Conservation (phyloP, 768 basidiomycete genomes). For the Infundibulicybe gibba region DNA sequence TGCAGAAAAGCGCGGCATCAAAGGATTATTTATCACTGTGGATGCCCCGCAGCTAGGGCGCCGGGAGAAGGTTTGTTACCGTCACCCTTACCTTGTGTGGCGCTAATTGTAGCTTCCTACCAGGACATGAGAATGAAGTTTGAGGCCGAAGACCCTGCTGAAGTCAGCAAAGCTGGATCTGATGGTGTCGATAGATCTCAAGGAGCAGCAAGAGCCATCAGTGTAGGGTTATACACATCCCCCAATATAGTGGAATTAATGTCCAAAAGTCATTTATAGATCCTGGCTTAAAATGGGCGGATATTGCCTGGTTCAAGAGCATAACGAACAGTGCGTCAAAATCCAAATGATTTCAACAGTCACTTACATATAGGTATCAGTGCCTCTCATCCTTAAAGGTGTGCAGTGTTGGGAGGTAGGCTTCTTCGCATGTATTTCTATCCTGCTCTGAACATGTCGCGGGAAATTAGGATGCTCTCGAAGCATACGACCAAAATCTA, state of each 20-base stretch:
- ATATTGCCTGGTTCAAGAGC: constrained; percentile 77
- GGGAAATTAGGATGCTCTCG: constrained; percentile 61
- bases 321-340: constrained; percentile 59
- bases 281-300: constrained; percentile 82
- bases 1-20: constrained; percentile 87
- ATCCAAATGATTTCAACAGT: constrained; percentile 26
- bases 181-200: constrained; percentile 74
- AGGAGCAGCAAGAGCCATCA: constrained; percentile 93
- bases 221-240: constrained; percentile 39
- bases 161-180: constrained; percentile 48
- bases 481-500: constrained; percentile 74
- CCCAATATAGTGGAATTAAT: neutral
- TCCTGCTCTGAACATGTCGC: no score
- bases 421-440: neutral
- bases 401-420: constrained; percentile 80
- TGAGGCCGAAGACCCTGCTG: constrained; percentile 69
- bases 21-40: constrained; percentile 94
- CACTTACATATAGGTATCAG: constrained; percentile 28
- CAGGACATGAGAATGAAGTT: constrained; percentile 97
- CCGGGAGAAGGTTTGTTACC: constrained; percentile 63
- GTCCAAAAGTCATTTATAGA: constrained; percentile 83
- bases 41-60: constrained; percentile 96
- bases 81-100: neutral
- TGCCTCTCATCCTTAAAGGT: constrained; percentile 91
- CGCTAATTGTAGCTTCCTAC: neutral